phyloP scores from a whole-genome alignment of 768 basidiomycete species.

The Guyanaporus albipodus region DNA sequence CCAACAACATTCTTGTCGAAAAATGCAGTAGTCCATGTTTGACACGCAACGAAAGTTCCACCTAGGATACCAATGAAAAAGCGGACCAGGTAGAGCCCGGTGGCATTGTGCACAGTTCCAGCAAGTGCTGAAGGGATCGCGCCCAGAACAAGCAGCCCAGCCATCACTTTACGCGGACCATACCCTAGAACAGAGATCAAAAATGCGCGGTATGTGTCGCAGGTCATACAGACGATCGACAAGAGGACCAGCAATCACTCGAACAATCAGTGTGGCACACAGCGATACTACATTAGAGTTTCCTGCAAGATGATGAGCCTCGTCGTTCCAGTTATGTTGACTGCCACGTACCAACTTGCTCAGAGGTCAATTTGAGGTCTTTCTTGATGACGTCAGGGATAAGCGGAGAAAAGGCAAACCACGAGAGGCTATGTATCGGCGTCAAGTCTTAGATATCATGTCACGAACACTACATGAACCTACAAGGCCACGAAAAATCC shows the following conservation, averaged over 20 bases:
- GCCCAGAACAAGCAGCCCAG: constrained; percentile 1
- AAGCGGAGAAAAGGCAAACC: constrained; percentile 64
- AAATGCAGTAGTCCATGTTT: constrained; percentile 58
- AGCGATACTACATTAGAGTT: constrained; percentile 50
- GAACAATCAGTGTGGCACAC: constrained; percentile 46
- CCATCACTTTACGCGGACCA: constrained; percentile 9
- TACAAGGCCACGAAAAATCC: constrained; percentile 7
- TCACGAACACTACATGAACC: not conserved
- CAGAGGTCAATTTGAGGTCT: constrained; percentile 47
- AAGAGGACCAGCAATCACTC: constrained; percentile 47
- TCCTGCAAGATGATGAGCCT: constrained; percentile 17
- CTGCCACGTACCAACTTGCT: constrained; percentile 37
- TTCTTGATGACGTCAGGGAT: constrained; percentile 51
- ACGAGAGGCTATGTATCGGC: constrained; percentile 28
- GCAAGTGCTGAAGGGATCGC: constrained; percentile 8
- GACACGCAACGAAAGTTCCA: constrained; percentile 57
- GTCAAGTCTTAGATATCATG: not conserved
- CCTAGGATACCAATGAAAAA: constrained; percentile 63
- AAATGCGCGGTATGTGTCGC: not conserved
- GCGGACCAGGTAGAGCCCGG: constrained; percentile 41
- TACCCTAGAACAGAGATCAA: not conserved
- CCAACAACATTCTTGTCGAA: constrained; percentile 51
- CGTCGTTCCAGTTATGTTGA: not conserved
- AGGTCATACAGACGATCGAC: constrained; percentile 35
- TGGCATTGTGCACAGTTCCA: constrained; percentile 36